Conservation (phyloP, 208 protist species). For the Hexamita inflata region DNA sequence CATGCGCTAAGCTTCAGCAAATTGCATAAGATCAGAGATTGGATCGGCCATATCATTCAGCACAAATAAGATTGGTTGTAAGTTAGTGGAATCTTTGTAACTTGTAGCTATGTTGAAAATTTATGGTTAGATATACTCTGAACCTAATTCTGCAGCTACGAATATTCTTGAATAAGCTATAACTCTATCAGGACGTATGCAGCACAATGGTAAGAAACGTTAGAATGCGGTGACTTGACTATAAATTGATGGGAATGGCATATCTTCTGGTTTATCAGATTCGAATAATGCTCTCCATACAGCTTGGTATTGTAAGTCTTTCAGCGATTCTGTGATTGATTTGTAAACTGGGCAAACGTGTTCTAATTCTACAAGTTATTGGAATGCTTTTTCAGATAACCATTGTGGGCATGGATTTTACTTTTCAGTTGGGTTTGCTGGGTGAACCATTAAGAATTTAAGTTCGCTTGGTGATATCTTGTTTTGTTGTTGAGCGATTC, state of each 20-base stretch:
- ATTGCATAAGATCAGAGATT: conserved; percentile 80
- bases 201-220: conserved; percentile 76
- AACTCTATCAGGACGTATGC: conserved; percentile 81
- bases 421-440: conserved; percentile 51
- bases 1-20: conserved; percentile 74
- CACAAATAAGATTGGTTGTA: conserved; percentile 87
- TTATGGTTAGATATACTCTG: conserved; percentile 73
- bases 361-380: conserved; percentile 66
- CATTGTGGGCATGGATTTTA: conserved; percentile 60
- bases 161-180: conserved; percentile 62
- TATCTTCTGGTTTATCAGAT: conserved; percentile 59
- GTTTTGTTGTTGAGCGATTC: conserved; percentile 67
- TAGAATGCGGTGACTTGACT: conserved; percentile 71
- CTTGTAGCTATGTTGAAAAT: conserved; percentile 67
- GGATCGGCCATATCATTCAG: conserved; percentile 90
- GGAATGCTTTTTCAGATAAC: conserved; percentile 75
- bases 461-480: conserved; percentile 64
- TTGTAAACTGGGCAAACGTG: conserved; percentile 59
- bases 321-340: conserved; percentile 60
- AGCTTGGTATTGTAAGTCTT: conserved; percentile 57
- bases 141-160: conserved; percentile 73
- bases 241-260: conserved; percentile 62
- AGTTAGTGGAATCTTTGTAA: conserved; percentile 69
- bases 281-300: conserved; percentile 64
- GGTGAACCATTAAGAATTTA: conserved; percentile 66